Conservation (phyloP, 257 asterid species). For the Nicotiana sylvestris region DNA sequence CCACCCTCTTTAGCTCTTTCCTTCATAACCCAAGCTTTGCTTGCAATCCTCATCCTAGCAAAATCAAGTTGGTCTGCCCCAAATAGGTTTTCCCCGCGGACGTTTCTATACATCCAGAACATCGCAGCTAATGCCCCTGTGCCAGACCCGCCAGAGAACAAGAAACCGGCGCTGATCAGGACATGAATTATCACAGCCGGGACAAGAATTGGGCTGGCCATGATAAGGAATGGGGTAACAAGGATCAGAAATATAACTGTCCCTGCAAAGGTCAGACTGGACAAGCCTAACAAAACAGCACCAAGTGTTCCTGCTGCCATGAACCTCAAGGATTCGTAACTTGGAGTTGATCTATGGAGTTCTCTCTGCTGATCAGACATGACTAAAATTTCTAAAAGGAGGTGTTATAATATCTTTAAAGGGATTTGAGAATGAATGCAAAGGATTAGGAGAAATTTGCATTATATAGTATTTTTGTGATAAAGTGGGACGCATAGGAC, state of each 20-base stretch:
- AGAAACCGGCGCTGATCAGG: conserved; percentile 26
- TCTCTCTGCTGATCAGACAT: conserved; percentile 32
- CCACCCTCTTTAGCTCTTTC: conserved; percentile 26
- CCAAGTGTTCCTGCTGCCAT: conserved; percentile 27
- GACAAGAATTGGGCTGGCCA: conserved; percentile 31
- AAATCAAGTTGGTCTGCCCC: conserved; percentile 20
- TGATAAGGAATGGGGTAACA: conserved; percentile 28
- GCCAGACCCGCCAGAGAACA: conserved; percentile 30
- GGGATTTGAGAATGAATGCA: not conserved
- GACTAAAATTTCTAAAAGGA: not conserved
- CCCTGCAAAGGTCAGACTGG: conserved; percentile 33
- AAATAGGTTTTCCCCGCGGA: conserved; percentile 20
- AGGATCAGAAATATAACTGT: conserved; percentile 28
- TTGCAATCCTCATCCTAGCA: conserved; percentile 19
- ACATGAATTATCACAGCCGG: conserved; percentile 16
- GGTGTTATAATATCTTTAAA: not conserved
- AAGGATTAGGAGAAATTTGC: not conserved
- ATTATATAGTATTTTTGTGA: not conserved
- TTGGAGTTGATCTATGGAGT: conserved; percentile 14
- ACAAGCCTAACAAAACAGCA: conserved; percentile 31
- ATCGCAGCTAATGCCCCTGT: conserved; percentile 25
- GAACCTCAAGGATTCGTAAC: conserved; percentile 17
- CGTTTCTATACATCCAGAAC: conserved; percentile 24
- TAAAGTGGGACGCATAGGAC: not conserved
- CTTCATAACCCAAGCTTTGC: conserved; percentile 28